Evolutionary conservation across 1,284 basidiomycete species (phyloP).

Genomic region (Trichosporon coremiiforme): DNA sequence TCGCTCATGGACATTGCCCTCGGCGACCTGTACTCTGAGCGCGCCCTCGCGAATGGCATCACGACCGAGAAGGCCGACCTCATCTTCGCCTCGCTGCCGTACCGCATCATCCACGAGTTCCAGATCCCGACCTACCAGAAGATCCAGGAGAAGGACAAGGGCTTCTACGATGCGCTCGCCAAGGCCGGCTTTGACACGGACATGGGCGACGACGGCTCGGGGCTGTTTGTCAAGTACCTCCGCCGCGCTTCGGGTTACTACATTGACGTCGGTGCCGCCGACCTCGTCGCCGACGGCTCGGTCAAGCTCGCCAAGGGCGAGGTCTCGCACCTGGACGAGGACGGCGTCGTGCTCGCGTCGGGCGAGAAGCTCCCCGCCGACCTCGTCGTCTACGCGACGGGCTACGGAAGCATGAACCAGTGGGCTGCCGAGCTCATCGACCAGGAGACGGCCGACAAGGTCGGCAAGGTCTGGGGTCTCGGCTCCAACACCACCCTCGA

Average conservation of each 20-base stretch:
- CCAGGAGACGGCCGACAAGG: slow-evolving; percentile 30
- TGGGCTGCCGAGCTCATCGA: slow-evolving; percentile 30
- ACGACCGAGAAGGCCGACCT: slow-evolving; percentile 59
- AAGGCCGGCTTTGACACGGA: slow-evolving; percentile 35
- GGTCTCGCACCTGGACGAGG: slow-evolving; percentile 32
- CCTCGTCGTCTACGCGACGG: slow-evolving; percentile 32
- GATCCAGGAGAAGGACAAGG: slow-evolving; percentile 28
- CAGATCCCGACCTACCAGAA: slow-evolving; percentile 60
- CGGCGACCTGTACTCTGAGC: slow-evolving; percentile 62
- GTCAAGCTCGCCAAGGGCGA: slow-evolving; percentile 36
- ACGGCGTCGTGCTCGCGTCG: slow-evolving; percentile 27
- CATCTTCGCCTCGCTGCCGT: slow-evolving; percentile 57
- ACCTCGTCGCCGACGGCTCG: slow-evolving; percentile 34
- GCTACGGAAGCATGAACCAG: slow-evolving; percentile 31
- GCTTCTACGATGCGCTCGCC: slow-evolving; percentile 29
- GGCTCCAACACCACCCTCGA: slow-evolving; percentile 29
- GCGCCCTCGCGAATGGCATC: slow-evolving; percentile 61
- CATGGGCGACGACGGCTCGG: slow-evolving; percentile 34
- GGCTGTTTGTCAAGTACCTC: slow-evolving; percentile 33
- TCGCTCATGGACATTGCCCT: slow-evolving; percentile 57
- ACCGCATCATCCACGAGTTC: slow-evolving; percentile 59
- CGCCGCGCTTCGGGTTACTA: slow-evolving; percentile 31
- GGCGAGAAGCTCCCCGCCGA: slow-evolving; percentile 27
- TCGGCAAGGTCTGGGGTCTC: slow-evolving; percentile 31
- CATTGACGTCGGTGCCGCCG: slow-evolving; percentile 34